Evolutionary conservation across 306 rosid genomes (phyloP), one percentile per base, ranked within the genome.

Genomic region (Herpetospermum pedunculosum): DNA sequence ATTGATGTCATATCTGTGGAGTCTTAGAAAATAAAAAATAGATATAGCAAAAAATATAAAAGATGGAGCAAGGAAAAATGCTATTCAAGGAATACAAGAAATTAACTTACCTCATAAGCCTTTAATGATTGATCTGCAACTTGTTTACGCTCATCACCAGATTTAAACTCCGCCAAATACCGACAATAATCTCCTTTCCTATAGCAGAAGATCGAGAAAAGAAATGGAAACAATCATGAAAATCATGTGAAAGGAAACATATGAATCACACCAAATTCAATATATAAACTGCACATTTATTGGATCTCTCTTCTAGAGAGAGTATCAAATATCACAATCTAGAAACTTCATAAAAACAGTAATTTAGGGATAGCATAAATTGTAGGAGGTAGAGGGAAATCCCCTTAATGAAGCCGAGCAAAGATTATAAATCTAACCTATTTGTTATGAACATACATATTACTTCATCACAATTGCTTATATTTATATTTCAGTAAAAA

Each of bases 121-220:
- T 78, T 80, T 10, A 80, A 80, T 41, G 87, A 75, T 41, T 80
- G 87, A 65, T 84, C 87, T 8, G 84, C 84, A n/a, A 80, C 81
- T 78, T 80, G 77, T 72, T 76, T 75, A 46, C 80, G 82, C 50
- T 67, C 82, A 58, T 75, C 80, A 8, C 57, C 79, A 5, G 59
- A 58, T 78, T 80, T 80, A 40, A 84, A 78, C 79, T 84, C 87
- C 1, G 87, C 84, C 49, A 84, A 73, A 79, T 84, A 80, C n/a
- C 84, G 87, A 60, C 67, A 80, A 58, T 84, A 84, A 46, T 84
- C 84, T 80, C 87, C 87, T 84, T 84, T 84, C 84, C 84, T 84
- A 48, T 18, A 49, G 49, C 64, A 71, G 23, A 67, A 43, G 23
- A 23, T 40, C 25, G 29, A n/a, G 44, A 62, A 13, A 16, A 34